A percentile compares a stretch with the other conserved stretches of the same genome.
These are phyloP conservation scores for Oropetium thomaeum DNA, from an alignment of 176 grass and related monocot genomes.

Conservation along the genomic window DNA sequence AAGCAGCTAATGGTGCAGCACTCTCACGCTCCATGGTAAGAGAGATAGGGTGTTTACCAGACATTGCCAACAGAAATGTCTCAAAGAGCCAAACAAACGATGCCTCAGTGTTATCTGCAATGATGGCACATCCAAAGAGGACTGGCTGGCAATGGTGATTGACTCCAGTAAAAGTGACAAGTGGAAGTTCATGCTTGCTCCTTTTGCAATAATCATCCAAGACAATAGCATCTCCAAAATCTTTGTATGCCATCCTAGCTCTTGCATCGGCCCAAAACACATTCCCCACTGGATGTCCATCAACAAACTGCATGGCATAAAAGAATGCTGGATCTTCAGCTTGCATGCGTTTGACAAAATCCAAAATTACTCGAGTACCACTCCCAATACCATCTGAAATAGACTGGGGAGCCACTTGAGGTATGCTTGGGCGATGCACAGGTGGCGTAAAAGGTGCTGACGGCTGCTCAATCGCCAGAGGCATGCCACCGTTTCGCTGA, in stretches of 20 bases:
- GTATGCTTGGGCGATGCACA: neutral
- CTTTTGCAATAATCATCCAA: constrained; percentile 51
- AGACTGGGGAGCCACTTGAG: constrained; percentile 11
- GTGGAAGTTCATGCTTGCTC: constrained; percentile 41
- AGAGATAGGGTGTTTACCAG: constrained; percentile 44
- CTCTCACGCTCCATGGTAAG: constrained; percentile 41
- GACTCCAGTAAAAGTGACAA: constrained; percentile 49
- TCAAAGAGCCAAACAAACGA: constrained; percentile 57
- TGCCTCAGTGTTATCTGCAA: constrained; percentile 45
- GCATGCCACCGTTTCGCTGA: constrained; percentile 18
- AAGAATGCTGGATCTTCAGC: constrained; percentile 59
- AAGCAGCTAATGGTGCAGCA: constrained; percentile 25
- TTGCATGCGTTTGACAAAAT: constrained; percentile 61
- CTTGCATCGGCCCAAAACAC: constrained; percentile 54
- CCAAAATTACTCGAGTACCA: constrained; percentile 41
- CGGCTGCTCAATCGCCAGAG: constrained; percentile 35
- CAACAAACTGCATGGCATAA: constrained; percentile 52
- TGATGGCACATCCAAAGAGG: constrained; percentile 51
- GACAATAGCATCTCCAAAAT: constrained; percentile 43
- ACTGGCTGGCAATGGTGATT: constrained; percentile 60
- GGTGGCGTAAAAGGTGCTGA: neutral
- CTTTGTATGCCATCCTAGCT: constrained; percentile 39
- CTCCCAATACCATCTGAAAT: constrained; percentile 33
- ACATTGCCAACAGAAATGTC: constrained; percentile 56
- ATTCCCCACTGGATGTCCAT: constrained; percentile 47